A percentile compares a stretch with the other conserved stretches of the same genome.
Evolutionary conservation across 345 rosid genomes (phyloP).

Genomic region (Citrus australasica): DNA sequence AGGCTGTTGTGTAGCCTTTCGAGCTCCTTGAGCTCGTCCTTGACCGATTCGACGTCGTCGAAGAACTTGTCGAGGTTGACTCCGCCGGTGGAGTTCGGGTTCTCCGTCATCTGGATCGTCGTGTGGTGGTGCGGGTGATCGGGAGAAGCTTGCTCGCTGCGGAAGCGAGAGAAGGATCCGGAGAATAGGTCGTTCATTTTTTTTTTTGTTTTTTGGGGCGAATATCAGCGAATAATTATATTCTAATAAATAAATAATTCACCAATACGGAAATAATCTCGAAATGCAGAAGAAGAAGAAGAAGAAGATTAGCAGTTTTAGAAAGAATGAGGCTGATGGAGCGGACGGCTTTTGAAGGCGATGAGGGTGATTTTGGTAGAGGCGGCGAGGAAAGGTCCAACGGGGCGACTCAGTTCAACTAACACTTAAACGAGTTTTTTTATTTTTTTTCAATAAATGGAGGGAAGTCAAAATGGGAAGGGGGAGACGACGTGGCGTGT

Average conservation of each 20-base stretch:
- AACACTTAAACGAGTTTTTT: neutral
- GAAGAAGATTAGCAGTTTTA: no score
- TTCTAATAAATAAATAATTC: no score
- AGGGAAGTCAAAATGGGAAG: neutral
- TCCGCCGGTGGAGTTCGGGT: slow-evolving; percentile 38
- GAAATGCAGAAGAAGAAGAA: neutral
- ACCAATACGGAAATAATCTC: no score
- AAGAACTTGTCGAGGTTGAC: slow-evolving; percentile 84
- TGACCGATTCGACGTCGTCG: slow-evolving; percentile 74
- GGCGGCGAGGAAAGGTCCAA: slow-evolving; percentile 1
- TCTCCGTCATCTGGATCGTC: slow-evolving; percentile 35
- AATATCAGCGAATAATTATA: no score
- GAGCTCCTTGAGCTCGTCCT: slow-evolving; percentile 73
- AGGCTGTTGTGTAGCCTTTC: slow-evolving; percentile 58
- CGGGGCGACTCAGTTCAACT: neutral
- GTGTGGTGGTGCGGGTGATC: slow-evolving; percentile 23
- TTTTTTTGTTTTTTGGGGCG: neutral
- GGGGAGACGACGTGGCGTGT: neutral
- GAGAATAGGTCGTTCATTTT: slow-evolving; percentile 81
- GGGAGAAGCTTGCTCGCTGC: slow-evolving; percentile 39
- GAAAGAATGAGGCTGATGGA: no score
- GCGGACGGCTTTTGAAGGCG: no score
- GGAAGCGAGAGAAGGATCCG: slow-evolving; percentile 60
- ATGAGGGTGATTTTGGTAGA: no score
- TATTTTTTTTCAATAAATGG: neutral